Evolutionary conservation across 768 basidiomycete species (phyloP).

Genomic region (Strobilomyces dryophilus): DNA sequence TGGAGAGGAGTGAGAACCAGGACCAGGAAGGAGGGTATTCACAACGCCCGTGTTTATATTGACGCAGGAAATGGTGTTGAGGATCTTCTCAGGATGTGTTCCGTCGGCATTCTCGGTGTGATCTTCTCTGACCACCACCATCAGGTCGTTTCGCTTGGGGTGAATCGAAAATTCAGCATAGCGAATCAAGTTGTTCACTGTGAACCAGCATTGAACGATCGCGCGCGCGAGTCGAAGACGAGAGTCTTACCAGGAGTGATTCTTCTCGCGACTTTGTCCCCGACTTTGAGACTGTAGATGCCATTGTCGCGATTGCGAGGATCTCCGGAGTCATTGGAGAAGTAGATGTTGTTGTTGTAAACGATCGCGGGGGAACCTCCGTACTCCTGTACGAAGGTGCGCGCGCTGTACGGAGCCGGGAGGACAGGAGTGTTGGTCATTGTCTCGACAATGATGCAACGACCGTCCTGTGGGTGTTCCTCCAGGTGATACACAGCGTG

Average conservation of each 20-base stretch:
- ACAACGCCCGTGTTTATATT: constrained; percentile 40
- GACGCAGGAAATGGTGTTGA: constrained; percentile 55
- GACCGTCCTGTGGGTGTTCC: constrained; percentile 43
- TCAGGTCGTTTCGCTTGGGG: constrained; percentile 44
- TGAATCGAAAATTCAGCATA: constrained; percentile 52
- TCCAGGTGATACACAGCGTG: constrained; percentile 52
- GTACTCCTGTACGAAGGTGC: constrained; percentile 61
- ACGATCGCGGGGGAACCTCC: constrained; percentile 60
- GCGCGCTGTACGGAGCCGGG: constrained; percentile 47
- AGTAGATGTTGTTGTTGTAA: constrained; percentile 46
- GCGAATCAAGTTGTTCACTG: constrained; percentile 30
- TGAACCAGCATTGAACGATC: constrained; percentile 5
- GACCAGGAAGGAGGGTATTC: constrained; percentile 41
- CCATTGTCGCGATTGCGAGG: constrained; percentile 31
- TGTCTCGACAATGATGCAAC: constrained; percentile 52
- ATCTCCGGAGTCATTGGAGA: constrained; percentile 44
- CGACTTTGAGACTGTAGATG: constrained; percentile 40
- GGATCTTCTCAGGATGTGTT: constrained; percentile 32
- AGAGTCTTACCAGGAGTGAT: constrained; percentile 53
- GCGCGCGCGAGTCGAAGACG: neutral
- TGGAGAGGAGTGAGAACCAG: constrained; percentile 65
- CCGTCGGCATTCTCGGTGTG: constrained; percentile 38
- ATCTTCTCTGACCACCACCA: constrained; percentile 63
- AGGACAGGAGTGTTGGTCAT: constrained; percentile 42
- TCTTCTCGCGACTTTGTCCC: constrained; percentile 25